Evolutionary conservation across 2,329 filamentous ascomycete genomes (phyloP).

Genomic region (Dactylellina haptotyla): DNA sequence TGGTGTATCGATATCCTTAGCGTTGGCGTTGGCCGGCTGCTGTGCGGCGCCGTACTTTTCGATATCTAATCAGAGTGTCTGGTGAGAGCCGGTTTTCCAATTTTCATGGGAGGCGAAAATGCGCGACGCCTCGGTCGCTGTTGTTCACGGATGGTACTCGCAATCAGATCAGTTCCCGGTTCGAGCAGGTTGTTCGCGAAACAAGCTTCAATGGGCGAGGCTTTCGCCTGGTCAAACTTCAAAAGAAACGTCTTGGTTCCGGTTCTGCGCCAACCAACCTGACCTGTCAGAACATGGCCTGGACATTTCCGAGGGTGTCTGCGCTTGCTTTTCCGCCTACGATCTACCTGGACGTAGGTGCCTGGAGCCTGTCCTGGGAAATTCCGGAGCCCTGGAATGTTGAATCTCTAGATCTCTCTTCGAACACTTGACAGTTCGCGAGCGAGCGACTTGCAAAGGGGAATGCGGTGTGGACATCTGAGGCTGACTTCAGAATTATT

Average conservation of each 20-base stretch:
- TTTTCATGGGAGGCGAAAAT: slow-evolving; percentile 8
- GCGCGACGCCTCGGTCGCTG: not conserved
- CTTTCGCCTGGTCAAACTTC: slow-evolving; percentile 16
- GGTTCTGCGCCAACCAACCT: not conserved
- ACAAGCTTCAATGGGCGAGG: slow-evolving; percentile 20
- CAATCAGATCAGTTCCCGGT: slow-evolving; percentile 45
- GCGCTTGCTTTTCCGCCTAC: slow-evolving; percentile 1
- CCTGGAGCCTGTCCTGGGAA: not conserved
- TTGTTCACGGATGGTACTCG: not conserved
- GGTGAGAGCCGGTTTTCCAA: not conserved
- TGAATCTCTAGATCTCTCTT: not conserved
- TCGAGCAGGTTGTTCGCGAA: slow-evolving; percentile 51
- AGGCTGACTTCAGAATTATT: slow-evolving; percentile 23
- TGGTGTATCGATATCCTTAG: too few species aligned
- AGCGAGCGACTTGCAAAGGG: too few species aligned
- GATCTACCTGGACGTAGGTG: slow-evolving; percentile 21
- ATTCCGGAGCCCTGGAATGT: slow-evolving; percentile 22
- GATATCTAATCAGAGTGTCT: slow-evolving; percentile 16
- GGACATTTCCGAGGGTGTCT: slow-evolving; percentile 5
- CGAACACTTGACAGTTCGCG: not conserved
- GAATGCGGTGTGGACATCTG: slow-evolving; percentile 6
- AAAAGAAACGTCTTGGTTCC: not conserved
- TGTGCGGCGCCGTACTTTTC: too few species aligned
- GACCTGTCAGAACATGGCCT: slow-evolving; percentile 22
- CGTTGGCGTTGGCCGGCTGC: too few species aligned